A percentile compares a stretch with the other conserved stretches of the same genome.
Evolutionary conservation across 129 eudicot genomes (phyloP).

Genomic region (Lactuca saligna): DNA sequence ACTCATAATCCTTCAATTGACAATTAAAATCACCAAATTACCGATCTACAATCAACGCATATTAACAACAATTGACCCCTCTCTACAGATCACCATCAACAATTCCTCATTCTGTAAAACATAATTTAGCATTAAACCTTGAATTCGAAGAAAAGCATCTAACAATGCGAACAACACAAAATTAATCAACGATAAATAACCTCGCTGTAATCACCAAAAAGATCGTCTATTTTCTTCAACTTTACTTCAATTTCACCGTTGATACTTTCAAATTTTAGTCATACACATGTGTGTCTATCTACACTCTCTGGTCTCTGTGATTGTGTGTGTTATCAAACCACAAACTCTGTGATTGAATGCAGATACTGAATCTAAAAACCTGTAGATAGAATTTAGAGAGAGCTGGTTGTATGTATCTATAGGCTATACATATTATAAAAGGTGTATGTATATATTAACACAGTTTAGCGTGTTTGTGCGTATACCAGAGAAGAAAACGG

Average conservation of each 20-base stretch:
- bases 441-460: slow-evolving; percentile 6
- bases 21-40: slow-evolving; percentile 23
- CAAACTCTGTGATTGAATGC: slow-evolving; percentile 18
- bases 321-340: slow-evolving; percentile 10
- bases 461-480: slow-evolving; percentile 13
- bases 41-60: slow-evolving; percentile 40
- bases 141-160: slow-evolving; percentile 42
- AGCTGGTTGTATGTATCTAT: slow-evolving; percentile 6
- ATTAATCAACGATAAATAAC: background rate
- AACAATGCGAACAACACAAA: slow-evolving; percentile 14
- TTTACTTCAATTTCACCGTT: slow-evolving; percentile 21
- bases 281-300: slow-evolving; percentile 13
- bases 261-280: slow-evolving; percentile 8
- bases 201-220: slow-evolving; percentile 16
- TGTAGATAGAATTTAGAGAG: slow-evolving; percentile 22
- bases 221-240: slow-evolving; percentile 29
- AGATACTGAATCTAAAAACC: slow-evolving; percentile 21
- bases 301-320: slow-evolving; percentile 5
- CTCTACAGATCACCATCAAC: slow-evolving; percentile 45
- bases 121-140: slow-evolving; percentile 39
- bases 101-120: slow-evolving; percentile 31
- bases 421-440: slow-evolving; percentile 15
- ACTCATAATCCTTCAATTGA: slow-evolving; percentile 17
- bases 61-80: slow-evolving; percentile 33
- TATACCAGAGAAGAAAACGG: slow-evolving; percentile 28